Conservation (phyloP, 345 rosid species). For the Eucalyptus marginata region DNA sequence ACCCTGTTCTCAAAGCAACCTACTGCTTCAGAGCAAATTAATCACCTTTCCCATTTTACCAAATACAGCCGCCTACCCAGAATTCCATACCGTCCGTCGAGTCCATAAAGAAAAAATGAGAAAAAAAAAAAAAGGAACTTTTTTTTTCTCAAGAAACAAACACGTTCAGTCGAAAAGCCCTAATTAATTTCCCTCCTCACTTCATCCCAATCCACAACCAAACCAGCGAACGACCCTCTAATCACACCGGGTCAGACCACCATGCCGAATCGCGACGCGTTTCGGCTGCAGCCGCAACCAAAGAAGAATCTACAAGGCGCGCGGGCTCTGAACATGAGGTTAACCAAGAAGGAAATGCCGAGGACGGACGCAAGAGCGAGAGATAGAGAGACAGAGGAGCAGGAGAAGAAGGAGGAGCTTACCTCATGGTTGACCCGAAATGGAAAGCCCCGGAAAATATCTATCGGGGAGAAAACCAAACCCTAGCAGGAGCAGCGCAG, state of each 20-base stretch:
- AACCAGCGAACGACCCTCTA: neutral
- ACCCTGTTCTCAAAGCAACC: neutral
- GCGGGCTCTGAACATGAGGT: neutral
- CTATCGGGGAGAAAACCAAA: neutral
- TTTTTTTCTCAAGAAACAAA: neutral
- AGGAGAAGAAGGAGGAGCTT: neutral
- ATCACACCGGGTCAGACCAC: neutral
- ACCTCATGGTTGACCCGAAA: neutral
- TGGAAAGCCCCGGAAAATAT: neutral
- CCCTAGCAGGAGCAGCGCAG: neutral
- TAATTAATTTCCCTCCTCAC: neutral
- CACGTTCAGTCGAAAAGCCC: neutral
- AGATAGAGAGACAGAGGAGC: neutral
- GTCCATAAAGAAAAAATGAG: neutral
- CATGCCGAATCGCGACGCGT: neutral
- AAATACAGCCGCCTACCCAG: neutral
- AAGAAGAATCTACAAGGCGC: neutral
- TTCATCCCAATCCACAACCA: neutral
- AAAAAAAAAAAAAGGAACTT: neutral
- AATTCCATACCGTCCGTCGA: neutral
- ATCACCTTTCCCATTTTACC: neutral
- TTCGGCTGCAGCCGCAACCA: neutral
- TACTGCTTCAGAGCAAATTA: neutral
- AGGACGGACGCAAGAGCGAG: neutral
- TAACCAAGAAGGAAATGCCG: neutral